A percentile compares a stretch with the other conserved stretches of the same genome.
These are phyloP conservation scores for Chaetomiaceae sp. DNA, from an alignment of 2,329 filamentous ascomycete species.

Conservation along the genomic window DNA sequence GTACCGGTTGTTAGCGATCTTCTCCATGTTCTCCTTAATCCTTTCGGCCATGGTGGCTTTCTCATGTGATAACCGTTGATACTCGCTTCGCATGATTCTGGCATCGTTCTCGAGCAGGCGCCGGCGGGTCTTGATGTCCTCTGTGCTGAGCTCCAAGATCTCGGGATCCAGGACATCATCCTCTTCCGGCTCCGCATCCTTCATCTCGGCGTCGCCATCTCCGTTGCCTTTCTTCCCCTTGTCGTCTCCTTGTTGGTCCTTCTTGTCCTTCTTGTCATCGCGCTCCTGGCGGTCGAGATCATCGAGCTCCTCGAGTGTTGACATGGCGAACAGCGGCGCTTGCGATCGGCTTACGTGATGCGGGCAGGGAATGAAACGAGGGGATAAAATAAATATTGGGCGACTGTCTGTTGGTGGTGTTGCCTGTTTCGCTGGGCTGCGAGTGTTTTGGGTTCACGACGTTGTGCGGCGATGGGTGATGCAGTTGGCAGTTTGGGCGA, in stretches of 20 bases:
- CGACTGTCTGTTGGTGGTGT: not conserved
- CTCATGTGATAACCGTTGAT: constrained; percentile 88
- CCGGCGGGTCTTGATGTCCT: constrained; percentile 87
- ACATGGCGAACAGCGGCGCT: constrained; percentile 52
- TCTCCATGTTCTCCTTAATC: constrained; percentile 98
- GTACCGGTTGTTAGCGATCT: constrained; percentile 98
- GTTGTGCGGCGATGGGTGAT: constrained; percentile 13
- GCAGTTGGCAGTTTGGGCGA: constrained; percentile 16
- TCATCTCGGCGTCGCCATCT: constrained; percentile 83
- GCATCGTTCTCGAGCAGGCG: constrained; percentile 95
- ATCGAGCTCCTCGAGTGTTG: constrained; percentile 87
- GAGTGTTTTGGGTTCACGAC: not conserved
- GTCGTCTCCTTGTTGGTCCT: constrained; percentile 39
- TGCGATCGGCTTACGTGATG: constrained; percentile 1
- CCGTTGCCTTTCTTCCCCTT: constrained; percentile 57
- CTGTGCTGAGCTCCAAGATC: constrained; percentile 86
- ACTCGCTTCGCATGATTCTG: constrained; percentile 97
- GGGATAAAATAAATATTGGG: too few species aligned
- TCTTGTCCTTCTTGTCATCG: constrained; percentile 54
- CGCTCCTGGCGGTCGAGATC: constrained; percentile 77
- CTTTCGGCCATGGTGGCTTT: constrained; percentile 95
- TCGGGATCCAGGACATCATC: constrained; percentile 88
- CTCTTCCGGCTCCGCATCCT: constrained; percentile 69
- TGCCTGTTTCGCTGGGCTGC: not conserved
- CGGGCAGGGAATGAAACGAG: not conserved